phyloP scores from a whole-genome alignment of 306 rosid genomes.

The Ormosia semicastrata region DNA sequence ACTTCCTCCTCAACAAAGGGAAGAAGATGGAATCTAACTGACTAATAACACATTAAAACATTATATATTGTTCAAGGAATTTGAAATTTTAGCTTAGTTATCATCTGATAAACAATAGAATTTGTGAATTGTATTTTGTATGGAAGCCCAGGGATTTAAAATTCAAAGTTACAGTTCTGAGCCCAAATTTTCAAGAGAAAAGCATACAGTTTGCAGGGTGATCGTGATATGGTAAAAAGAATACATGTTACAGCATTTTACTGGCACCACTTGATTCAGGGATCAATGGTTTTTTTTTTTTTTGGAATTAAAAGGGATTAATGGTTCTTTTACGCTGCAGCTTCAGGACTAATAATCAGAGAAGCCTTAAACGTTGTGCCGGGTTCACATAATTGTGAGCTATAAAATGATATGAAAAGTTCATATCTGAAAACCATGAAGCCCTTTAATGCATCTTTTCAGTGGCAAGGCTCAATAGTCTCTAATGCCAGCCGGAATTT shows the following conservation, averaged over 20 bases:
- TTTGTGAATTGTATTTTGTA: neutral
- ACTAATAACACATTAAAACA: neutral
- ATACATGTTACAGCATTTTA: too few relatives aligned
- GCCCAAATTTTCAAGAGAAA: too few relatives aligned
- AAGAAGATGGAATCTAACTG: neutral
- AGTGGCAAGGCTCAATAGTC: neutral
- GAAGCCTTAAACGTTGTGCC: neutral
- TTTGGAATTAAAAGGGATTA: too few relatives aligned
- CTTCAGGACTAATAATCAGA: neutral
- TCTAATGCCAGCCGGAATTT: neutral
- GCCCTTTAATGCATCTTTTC: neutral
- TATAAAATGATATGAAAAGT: neutral
- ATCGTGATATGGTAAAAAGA: too few relatives aligned
- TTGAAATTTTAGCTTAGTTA: neutral
- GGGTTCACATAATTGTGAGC: neutral
- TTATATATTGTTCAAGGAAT: neutral
- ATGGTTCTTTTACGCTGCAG: neutral
- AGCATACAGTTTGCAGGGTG: too few relatives aligned
- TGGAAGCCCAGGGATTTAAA: neutral
- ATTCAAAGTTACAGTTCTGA: too few relatives aligned
- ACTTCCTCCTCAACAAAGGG: neutral
- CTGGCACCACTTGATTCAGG: too few relatives aligned
- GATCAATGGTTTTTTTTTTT: too few relatives aligned
- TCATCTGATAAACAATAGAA: neutral
- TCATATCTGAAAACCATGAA: neutral